Conservation (phyloP, 495 filamentous ascomycete species). For the Aspergillus sclerotiicarbonarius region DNA sequence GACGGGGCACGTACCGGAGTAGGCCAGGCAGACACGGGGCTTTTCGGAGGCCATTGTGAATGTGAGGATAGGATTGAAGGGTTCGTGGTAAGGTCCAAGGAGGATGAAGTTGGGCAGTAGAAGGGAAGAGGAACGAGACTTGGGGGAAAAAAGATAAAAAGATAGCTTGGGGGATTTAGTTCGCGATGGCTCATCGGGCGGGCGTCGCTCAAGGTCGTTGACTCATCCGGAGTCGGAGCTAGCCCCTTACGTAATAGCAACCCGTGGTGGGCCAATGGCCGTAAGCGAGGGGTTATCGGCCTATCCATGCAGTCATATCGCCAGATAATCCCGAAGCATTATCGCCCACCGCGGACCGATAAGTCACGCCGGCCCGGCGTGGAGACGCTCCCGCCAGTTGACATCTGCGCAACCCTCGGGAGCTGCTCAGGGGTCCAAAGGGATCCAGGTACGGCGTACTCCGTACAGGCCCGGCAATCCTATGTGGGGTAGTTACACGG, state of each 20-base stretch:
- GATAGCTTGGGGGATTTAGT: background rate
- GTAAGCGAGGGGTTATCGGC: background rate
- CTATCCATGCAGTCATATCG: too few species aligned
- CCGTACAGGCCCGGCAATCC: too few species aligned
- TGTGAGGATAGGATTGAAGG: background rate
- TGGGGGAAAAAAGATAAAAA: background rate
- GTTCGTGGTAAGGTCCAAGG: background rate
- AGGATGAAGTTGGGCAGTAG: background rate
- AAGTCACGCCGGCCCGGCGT: too few species aligned
- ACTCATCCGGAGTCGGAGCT: conserved; percentile 6
- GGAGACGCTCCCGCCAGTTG: too few species aligned
- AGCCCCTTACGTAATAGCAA: background rate
- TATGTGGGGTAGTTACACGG: too few species aligned
- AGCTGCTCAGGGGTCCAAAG: too few species aligned
- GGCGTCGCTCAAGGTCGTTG: conserved; percentile 1
- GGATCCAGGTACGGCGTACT: too few species aligned
- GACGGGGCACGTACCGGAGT: conserved; percentile 12
- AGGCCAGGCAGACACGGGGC: conserved; percentile 19
- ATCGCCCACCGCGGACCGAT: too few species aligned
- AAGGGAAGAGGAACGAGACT: background rate
- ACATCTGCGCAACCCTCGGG: too few species aligned
- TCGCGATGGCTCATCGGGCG: background rate
- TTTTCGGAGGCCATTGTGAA: conserved; percentile 14
- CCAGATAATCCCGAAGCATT: too few species aligned
- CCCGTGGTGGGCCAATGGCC: conserved; percentile 1